A percentile compares a stretch with the other conserved stretches of the same genome.
Evolutionary conservation across 164 flowering plant species (phyloP).

Genomic region (Kingdonia uniflora): DNA sequence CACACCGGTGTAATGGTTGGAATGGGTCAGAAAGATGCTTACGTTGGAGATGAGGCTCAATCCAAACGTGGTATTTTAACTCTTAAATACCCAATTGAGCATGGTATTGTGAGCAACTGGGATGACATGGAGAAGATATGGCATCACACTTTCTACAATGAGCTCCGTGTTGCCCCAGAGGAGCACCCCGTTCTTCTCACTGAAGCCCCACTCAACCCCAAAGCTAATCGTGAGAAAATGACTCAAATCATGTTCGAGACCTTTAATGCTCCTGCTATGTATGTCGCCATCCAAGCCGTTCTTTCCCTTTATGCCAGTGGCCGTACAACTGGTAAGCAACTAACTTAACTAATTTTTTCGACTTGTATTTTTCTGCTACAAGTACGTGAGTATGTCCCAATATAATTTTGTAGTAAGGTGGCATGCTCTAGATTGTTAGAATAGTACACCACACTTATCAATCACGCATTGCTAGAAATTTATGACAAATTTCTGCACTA

Average conservation of each 20-base stretch:
- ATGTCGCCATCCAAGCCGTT: constrained; percentile 12
- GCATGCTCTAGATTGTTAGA: too few relatives aligned
- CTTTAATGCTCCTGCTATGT: constrained; percentile 11
- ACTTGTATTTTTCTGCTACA: too few relatives aligned
- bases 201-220: constrained; percentile 16
- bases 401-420: too few relatives aligned
- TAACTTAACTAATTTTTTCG: too few relatives aligned
- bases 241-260: constrained; percentile 12
- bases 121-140: constrained; percentile 13
- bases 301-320: constrained; percentile 18
- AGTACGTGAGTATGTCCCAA: too few relatives aligned
- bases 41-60: constrained; percentile 24
- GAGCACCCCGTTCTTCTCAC: constrained; percentile 37
- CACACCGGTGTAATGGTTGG: constrained; percentile 15
- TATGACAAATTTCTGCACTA: too few relatives aligned
- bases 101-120: constrained; percentile 40
- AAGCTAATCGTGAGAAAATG: constrained; percentile 13
- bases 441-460: too few relatives aligned
- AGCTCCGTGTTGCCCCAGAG: constrained; percentile 41
- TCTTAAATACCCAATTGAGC: constrained; percentile 46
- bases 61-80: constrained; percentile 44
- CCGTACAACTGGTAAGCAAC: constrained; percentile 14
- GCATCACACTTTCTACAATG: constrained; percentile 10
- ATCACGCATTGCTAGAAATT: too few relatives aligned
- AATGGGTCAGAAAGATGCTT: constrained; percentile 10